Percentiles rank a stretch among this genome's conserved stretches.
phyloP scores from a whole-genome alignment of 2,329 filamentous ascomycete genomes.

The Diaporthe helianthi region DNA sequence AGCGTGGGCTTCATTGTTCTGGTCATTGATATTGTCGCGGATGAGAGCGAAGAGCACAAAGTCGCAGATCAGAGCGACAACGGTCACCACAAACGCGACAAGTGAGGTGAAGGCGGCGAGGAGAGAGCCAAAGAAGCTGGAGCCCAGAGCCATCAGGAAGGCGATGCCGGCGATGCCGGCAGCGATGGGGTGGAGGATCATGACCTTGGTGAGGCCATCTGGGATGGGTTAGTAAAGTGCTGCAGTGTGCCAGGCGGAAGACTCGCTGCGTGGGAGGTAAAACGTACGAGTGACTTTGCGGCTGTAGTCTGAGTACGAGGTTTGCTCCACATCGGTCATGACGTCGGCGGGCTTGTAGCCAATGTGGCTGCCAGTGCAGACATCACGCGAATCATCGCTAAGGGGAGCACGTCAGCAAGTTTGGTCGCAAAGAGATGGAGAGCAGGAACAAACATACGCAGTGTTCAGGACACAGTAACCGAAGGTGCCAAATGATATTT shows the following conservation, averaged over 20 bases:
- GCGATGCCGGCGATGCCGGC: slow-evolving; percentile 64
- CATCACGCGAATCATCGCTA: slow-evolving; percentile 46
- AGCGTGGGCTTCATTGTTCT: slow-evolving; percentile 50
- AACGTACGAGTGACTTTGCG: slow-evolving; percentile 47
- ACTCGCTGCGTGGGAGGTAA: too few relatives aligned
- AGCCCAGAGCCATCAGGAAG: slow-evolving; percentile 61
- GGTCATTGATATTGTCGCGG: slow-evolving; percentile 58
- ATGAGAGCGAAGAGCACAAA: slow-evolving; percentile 64
- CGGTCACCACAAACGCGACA: slow-evolving; percentile 56
- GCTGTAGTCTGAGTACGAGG: slow-evolving; percentile 51
- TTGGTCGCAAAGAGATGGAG: not conserved
- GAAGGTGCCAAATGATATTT: slow-evolving; percentile 65
- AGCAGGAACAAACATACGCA: slow-evolving; percentile 27
- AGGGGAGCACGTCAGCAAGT: slow-evolving; percentile 3
- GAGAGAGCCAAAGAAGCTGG: slow-evolving; percentile 59
- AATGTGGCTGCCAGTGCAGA: slow-evolving; percentile 55
- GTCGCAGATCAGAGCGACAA: slow-evolving; percentile 60
- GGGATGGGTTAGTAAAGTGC: not conserved
- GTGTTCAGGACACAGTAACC: slow-evolving; percentile 57
- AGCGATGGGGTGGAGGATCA: slow-evolving; percentile 70
- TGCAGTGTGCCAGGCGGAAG: not conserved
- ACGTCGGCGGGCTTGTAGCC: slow-evolving; percentile 63
- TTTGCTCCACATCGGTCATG: slow-evolving; percentile 48
- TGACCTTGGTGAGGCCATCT: slow-evolving; percentile 60
- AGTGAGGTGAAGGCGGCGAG: slow-evolving; percentile 57